Evolutionary conservation across 768 basidiomycete genomes (phyloP), one percentile per base, ranked within the genome.

Genomic region (Hygrocybe punicea): DNA sequence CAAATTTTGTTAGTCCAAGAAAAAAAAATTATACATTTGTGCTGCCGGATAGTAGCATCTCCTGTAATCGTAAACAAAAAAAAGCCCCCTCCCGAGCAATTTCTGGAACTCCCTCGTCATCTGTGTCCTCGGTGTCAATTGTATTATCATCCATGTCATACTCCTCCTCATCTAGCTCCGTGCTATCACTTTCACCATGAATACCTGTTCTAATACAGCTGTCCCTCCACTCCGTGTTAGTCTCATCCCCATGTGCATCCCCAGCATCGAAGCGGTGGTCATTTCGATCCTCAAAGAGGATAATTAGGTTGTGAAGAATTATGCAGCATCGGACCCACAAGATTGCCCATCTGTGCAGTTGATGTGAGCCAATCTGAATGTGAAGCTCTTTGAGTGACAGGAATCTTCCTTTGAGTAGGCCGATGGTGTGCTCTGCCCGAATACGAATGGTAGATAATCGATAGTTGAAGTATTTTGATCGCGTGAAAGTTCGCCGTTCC

Each of bases 381-480:
- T 56, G 49, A 17, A 69, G 55, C 46, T 62, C 62, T 23, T 53
- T 48, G 10, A 71, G 57, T 6, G 63, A 64, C 46, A 67, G 65
- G n/a, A 61, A 71, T 35, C 60, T 37, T 4, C 69, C 67, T 53
- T 69, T 68, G 7, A 70, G 58, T 13, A 61, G 56, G 24, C 69
- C 68, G 51, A 70, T 68, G 45, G 60, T 61, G 58, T 70, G 69
- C 53, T 70, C 64, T n/a, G 65, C 61, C 39, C 24, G 52, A 4
- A 62, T 52, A 14, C 52, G 50, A 21, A 62, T 49, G 17, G 51
- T 65, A 69, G 7, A 70, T 3, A 50, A 29, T 29, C 63, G 29
- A n/a, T 58, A 58, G 13, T 70, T 70, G 29, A 65, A 70, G 1
- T 50, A 59, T 17, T 60, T 11, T 69, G 63, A 47, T 58, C 45